A percentile compares a stretch with the other conserved stretches of the same genome.
Evolutionary conservation across 2,329 filamentous ascomycete species (phyloP).

Genomic region (Knufia fluminis): DNA sequence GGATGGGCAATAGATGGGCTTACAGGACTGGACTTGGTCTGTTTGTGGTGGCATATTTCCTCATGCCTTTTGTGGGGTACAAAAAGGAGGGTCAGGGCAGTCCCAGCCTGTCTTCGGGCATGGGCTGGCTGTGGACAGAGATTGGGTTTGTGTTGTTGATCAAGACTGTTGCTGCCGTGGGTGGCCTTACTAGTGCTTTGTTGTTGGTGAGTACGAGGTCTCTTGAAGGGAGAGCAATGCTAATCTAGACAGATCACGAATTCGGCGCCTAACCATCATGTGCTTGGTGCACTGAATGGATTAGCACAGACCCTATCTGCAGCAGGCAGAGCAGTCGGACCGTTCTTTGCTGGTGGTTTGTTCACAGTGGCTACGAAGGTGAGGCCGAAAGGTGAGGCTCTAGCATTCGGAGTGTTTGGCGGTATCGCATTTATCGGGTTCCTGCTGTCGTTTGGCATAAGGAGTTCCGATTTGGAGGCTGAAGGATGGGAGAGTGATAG

Average conservation of each 20-base stretch:
- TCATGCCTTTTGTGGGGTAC: slow-evolving; percentile 88
- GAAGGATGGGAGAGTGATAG: slow-evolving; percentile 43
- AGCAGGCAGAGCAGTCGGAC: slow-evolving; percentile 76
- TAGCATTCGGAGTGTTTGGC: slow-evolving; percentile 82
- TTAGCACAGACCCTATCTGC: slow-evolving; percentile 90
- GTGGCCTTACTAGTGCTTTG: slow-evolving; percentile 80
- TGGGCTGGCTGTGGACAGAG: slow-evolving; percentile 66
- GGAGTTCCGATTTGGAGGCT: slow-evolving; percentile 51
- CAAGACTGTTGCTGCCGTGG: slow-evolving; percentile 84
- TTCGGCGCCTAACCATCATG: slow-evolving; percentile 74
- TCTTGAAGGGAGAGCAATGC: not conserved
- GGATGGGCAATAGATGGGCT: slow-evolving; percentile 73
- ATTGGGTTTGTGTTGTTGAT: slow-evolving; percentile 71
- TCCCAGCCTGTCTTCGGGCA: slow-evolving; percentile 46
- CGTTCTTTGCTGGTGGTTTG: slow-evolving; percentile 76
- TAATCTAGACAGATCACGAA: slow-evolving; percentile 66
- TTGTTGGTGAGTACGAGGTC: slow-evolving; percentile 55
- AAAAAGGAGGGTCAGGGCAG: slow-evolving; percentile 45
- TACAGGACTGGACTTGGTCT: slow-evolving; percentile 72
- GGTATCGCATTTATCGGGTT: slow-evolving; percentile 75
- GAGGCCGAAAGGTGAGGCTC: slow-evolving; percentile 67
- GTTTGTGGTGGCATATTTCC: slow-evolving; percentile 69
- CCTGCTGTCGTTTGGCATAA: slow-evolving; percentile 67
- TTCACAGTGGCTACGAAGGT: slow-evolving; percentile 71
- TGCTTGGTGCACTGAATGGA: slow-evolving; percentile 83